phyloP scores from a whole-genome alignment of 495 filamentous ascomycete species.

The Penicillium angulare region DNA sequence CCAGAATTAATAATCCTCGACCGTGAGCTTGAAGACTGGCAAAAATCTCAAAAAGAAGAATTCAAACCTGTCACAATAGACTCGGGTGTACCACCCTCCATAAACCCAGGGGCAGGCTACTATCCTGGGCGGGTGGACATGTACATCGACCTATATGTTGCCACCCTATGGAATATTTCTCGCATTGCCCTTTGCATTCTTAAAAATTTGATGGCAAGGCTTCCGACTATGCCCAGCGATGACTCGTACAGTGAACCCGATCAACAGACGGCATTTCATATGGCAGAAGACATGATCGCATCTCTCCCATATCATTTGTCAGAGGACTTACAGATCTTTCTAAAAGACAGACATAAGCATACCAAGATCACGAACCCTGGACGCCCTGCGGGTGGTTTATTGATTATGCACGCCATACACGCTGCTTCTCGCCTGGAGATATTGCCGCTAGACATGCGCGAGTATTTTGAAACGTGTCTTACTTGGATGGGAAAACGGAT shows the following conservation, averaged over 20 bases:
- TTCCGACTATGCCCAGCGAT: conserved; percentile 12
- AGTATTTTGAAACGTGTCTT: conserved; percentile 24
- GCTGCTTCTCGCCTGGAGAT: conserved; percentile 21
- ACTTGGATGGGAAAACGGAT: conserved; percentile 30
- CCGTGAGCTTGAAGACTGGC: conserved; percentile 11
- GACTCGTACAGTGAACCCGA: background rate
- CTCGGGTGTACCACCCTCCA: background rate
- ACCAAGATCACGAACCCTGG: conserved; percentile 19
- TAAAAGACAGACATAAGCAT: conserved; percentile 3
- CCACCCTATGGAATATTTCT: conserved; percentile 29
- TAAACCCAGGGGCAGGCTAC: conserved; percentile 6
- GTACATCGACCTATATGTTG: conserved; percentile 28
- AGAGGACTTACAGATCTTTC: conserved; percentile 28
- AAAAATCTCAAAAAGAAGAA: conserved; percentile 10
- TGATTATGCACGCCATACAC: conserved; percentile 34
- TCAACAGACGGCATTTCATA: background rate
- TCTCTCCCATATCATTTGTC: conserved; percentile 33
- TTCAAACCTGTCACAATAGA: conserved; percentile 18
- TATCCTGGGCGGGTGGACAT: conserved; percentile 22
- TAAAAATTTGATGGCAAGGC: conserved; percentile 10
- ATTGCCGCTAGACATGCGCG: conserved; percentile 17
- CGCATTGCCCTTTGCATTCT: conserved; percentile 25
- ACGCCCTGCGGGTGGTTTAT: conserved; percentile 24
- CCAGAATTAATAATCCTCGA: conserved; percentile 15
- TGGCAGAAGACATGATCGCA: conserved; percentile 24